Evolutionary conservation across 805 yeast species (phyloP).

Genomic region (Debaryomyces hansenii): DNA sequence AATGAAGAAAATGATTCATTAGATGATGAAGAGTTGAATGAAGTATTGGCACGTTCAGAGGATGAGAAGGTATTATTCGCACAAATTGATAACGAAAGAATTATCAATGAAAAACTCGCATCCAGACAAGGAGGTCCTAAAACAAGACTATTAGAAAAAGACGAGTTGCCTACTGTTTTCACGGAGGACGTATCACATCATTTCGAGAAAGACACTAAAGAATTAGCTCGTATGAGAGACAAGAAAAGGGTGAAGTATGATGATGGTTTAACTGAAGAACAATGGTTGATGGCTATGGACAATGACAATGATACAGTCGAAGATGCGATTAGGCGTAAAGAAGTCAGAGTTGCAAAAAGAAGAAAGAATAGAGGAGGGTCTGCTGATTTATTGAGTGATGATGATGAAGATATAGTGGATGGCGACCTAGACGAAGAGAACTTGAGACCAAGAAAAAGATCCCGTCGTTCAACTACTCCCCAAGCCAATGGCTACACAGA

Average conservation of each 20-base stretch:
- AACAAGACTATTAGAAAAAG: conserved; percentile 61
- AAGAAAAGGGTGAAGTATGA: conserved; percentile 81
- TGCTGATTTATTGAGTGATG: conserved; percentile 20
- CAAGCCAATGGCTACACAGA: conserved; percentile 13
- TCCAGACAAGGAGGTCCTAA: conserved; percentile 25
- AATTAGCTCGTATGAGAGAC: conserved; percentile 65
- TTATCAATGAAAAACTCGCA: conserved; percentile 31
- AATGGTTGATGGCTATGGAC: conserved; percentile 84
- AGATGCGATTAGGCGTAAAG: conserved; percentile 56
- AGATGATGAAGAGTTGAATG: conserved; percentile 73
- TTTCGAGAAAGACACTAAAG: conserved; percentile 51
- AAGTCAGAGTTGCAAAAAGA: conserved; percentile 41
- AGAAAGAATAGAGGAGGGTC: conserved; percentile 21
- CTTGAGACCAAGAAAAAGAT: conserved; percentile 13
- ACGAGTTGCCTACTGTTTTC: conserved; percentile 81
- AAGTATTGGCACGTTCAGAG: conserved; percentile 67
- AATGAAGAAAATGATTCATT: conserved; percentile 56
- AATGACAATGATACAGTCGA: conserved; percentile 65
- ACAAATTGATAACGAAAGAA: conserved; percentile 61
- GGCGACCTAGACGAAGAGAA: conserved; percentile 24
- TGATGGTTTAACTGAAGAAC: conserved; percentile 88
- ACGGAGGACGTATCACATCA: conserved; percentile 58
- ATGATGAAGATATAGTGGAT: conserved; percentile 24
- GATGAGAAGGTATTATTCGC: conserved; percentile 57
- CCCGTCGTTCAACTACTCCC: conserved; percentile 16